phyloP scores from a whole-genome alignment of 352 stramenopile species.

The Phytophthora sojae region DNA sequence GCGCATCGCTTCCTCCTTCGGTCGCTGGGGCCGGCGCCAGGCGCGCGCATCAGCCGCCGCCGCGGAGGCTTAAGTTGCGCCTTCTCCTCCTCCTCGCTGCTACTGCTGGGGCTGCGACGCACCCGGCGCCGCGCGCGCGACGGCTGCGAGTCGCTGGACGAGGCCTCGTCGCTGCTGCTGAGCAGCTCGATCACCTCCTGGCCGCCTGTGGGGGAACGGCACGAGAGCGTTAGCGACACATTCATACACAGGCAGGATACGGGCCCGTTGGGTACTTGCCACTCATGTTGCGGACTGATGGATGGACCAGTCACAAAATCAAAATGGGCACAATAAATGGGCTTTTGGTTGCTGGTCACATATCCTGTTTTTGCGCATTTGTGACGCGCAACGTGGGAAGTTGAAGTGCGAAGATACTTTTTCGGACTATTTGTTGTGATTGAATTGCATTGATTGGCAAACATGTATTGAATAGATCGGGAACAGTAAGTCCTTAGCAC shows the following conservation, averaged over 20 bases:
- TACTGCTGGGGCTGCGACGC: constrained; percentile 8
- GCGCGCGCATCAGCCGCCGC: constrained; percentile 3
- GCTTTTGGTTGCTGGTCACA: too few relatives aligned
- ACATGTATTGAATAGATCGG: constrained; percentile 1
- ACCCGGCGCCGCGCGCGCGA: constrained; percentile 1
- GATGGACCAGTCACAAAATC: too few relatives aligned
- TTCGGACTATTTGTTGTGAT: too few relatives aligned
- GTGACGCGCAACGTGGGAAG: constrained; percentile 5
- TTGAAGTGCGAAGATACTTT: constrained; percentile 9
- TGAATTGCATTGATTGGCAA: too few relatives aligned
- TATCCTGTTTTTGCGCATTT: too few relatives aligned
- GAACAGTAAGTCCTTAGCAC: too few relatives aligned
- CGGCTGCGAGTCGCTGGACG: constrained; percentile 19
- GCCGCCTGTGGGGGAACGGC: constrained; percentile 9
- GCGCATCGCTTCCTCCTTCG: constrained; percentile 16
- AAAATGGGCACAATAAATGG: too few relatives aligned
- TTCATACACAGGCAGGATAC: background rate
- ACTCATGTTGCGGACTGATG: constrained; percentile 12
- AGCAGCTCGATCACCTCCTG: constrained; percentile 41
- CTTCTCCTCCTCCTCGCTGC: constrained; percentile 27
- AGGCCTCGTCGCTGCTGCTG: constrained; percentile 27
- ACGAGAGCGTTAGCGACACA: constrained; percentile 10
- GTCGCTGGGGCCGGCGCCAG: background rate
- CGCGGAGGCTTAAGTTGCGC: constrained; percentile 14
- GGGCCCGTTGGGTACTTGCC: constrained; percentile 6